phyloP scores from a whole-genome alignment of 2,329 filamentous ascomycete species.

The Aspergillus sojae region DNA sequence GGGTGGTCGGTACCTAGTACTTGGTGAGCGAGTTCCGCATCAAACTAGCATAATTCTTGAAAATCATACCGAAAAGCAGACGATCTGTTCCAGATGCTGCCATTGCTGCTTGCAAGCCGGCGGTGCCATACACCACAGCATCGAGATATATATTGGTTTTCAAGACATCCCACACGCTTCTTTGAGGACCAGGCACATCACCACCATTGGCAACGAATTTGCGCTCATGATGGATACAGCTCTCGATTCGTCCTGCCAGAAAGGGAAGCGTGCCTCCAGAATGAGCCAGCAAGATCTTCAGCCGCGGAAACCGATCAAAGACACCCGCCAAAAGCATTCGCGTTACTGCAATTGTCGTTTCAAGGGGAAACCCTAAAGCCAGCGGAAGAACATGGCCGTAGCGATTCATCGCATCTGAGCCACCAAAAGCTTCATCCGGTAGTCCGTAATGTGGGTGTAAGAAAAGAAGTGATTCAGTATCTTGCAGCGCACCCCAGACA shows the following conservation, averaged over 20 bases:
- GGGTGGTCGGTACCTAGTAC: conserved; percentile 47
- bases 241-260: conserved; percentile 83
- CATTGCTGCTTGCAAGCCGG: conserved; percentile 71
- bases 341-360: conserved; percentile 87
- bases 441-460: conserved; percentile 92
- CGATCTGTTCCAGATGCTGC: conserved; percentile 61
- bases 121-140: conserved; percentile 60
- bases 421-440: conserved; percentile 78
- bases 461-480: conserved; percentile 70
- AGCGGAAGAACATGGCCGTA: conserved; percentile 89
- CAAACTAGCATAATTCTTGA: background rate
- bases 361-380: conserved; percentile 84
- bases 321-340: conserved; percentile 86
- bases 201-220: conserved; percentile 68
- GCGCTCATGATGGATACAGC: conserved; percentile 80
- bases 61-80: conserved; percentile 42
- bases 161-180: conserved; percentile 65
- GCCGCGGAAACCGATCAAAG: conserved; percentile 71
- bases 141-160: conserved; percentile 83
- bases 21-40: conserved; percentile 9
- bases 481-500: conserved; percentile 70
- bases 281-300: conserved; percentile 81
- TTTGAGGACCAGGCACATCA: conserved; percentile 61
- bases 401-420: conserved; percentile 65
- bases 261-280: conserved; percentile 88